A percentile compares a stretch with the other conserved stretches of the same genome.
phyloP scores from a whole-genome alignment of 176 grass and related monocot genomes.

The Phoenix roebelenii region DNA sequence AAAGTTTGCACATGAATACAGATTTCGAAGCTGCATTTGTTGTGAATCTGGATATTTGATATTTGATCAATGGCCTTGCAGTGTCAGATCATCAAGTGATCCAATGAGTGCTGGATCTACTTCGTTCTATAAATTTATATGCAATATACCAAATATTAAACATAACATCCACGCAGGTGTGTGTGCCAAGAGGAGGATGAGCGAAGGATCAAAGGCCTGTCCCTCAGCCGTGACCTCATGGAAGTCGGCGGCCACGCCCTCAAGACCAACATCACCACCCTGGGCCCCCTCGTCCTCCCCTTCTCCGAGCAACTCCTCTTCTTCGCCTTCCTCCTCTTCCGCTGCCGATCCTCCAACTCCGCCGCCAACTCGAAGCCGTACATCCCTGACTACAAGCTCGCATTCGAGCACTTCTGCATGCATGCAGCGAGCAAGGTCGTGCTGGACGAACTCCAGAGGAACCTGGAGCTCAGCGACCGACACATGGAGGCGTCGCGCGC shows the following conservation, averaged over 20 bases:
- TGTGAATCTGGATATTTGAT: too few species aligned
- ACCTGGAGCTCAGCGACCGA: conserved; percentile 56
- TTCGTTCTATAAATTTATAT: too few species aligned
- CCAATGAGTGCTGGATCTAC: too few species aligned
- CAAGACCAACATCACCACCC: conserved; percentile 98
- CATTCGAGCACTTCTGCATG: conserved; percentile 98
- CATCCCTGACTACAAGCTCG: conserved; percentile 96
- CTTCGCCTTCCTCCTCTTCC: conserved; percentile 83
- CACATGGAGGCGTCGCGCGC: conserved; percentile 89
- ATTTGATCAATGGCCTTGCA: too few species aligned
- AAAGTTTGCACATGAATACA: too few species aligned
- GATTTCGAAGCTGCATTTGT: too few species aligned
- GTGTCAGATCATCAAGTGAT: too few species aligned
- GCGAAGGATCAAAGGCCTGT: conserved; percentile 77
- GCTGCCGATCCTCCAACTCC: conserved; percentile 63
- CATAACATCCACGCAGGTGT: conserved; percentile 14
- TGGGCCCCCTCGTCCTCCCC: conserved; percentile 79
- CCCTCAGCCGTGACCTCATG: conserved; percentile 87
- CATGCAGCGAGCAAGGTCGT: conserved; percentile 86
- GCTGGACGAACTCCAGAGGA: conserved; percentile 83
- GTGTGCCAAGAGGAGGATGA: conserved; percentile 99
- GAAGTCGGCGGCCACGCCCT: conserved; percentile 92
- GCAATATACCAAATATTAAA: too few species aligned
- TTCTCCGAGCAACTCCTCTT: conserved; percentile 95
- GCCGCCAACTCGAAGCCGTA: conserved; percentile 44